phyloP scores from a whole-genome alignment of 2,329 filamentous ascomycete genomes.

The Claviceps sorghi region DNA sequence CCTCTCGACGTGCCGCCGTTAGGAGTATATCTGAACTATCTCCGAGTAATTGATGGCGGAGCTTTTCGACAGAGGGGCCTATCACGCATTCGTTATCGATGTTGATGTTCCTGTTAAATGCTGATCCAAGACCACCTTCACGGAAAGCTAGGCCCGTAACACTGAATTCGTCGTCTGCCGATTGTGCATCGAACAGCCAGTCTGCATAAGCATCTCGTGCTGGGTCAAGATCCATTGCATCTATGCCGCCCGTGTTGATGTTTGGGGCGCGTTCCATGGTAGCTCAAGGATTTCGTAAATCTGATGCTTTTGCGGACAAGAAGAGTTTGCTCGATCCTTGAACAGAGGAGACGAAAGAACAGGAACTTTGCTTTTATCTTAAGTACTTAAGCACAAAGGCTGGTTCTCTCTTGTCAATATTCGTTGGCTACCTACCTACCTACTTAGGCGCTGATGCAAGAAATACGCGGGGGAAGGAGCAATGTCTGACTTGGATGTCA shows the following conservation, averaged over 20 bases:
- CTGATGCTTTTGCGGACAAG: neutral
- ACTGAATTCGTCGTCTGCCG: constrained; percentile 26
- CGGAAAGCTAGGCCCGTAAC: neutral
- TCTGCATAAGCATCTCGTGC: neutral
- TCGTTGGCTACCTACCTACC: too few relatives aligned
- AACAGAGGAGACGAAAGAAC: neutral
- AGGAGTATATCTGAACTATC: constrained; percentile 30
- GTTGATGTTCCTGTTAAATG: constrained; percentile 30
- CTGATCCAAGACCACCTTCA: constrained; percentile 33
- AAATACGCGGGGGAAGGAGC: neutral
- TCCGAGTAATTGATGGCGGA: constrained; percentile 7
- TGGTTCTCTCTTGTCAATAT: neutral
- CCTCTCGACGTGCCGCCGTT: constrained; percentile 28
- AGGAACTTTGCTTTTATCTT: neutral
- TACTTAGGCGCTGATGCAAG: neutral
- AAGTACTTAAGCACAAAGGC: neutral
- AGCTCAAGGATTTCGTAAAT: neutral
- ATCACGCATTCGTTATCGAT: constrained; percentile 34
- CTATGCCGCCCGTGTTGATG: neutral
- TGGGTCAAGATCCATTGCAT: neutral
- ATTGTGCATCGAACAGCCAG: constrained; percentile 36
- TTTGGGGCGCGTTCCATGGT: neutral
- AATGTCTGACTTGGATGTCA: neutral
- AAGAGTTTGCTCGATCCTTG: neutral
- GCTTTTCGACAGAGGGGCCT: constrained; percentile 31